phyloP scores from a whole-genome alignment of 2,329 filamentous ascomycete genomes.

The Tympanopsis confertula region DNA sequence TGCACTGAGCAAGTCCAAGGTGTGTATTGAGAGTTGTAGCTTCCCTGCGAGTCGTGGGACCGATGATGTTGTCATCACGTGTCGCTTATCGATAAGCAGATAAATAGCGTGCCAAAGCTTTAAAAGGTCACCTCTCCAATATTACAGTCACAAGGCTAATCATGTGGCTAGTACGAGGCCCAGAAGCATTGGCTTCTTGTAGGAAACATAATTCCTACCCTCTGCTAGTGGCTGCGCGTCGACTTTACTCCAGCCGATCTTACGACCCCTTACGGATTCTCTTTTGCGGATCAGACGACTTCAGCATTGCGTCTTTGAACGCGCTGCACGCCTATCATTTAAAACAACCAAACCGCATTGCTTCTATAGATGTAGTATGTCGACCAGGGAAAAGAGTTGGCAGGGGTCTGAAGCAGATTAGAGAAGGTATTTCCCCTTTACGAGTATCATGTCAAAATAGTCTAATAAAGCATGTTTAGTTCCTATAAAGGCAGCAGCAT shows the following conservation, averaged over 20 bases:
- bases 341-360: slow-evolving; percentile 26
- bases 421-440: slow-evolving; percentile 29
- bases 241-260: too few relatives aligned
- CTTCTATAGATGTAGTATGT: slow-evolving; percentile 50
- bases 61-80: too few relatives aligned
- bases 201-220: too few relatives aligned
- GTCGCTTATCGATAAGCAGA: too few relatives aligned
- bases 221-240: too few relatives aligned
- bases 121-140: too few relatives aligned
- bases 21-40: too few relatives aligned
- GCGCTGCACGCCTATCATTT: slow-evolving; percentile 34
- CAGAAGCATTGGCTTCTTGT: too few relatives aligned
- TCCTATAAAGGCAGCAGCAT: slow-evolving; percentile 39
- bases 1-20: slow-evolving; percentile 5
- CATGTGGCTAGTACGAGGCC: too few relatives aligned
- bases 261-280: slow-evolving; percentile 41
- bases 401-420: slow-evolving; percentile 39
- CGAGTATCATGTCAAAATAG: background rate
- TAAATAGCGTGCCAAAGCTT: too few relatives aligned
- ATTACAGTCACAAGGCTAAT: too few relatives aligned
- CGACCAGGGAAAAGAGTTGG: slow-evolving; percentile 45
- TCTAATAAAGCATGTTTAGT: slow-evolving; percentile 21
- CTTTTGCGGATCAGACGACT: slow-evolving; percentile 55
- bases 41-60: too few relatives aligned
- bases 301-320: slow-evolving; percentile 46